A percentile compares a stretch with the other conserved stretches of the same genome.
These are phyloP conservation scores for Periconia macrospinosa DNA, from an alignment of 2,329 filamentous ascomycete species.

Conservation along the genomic window DNA sequence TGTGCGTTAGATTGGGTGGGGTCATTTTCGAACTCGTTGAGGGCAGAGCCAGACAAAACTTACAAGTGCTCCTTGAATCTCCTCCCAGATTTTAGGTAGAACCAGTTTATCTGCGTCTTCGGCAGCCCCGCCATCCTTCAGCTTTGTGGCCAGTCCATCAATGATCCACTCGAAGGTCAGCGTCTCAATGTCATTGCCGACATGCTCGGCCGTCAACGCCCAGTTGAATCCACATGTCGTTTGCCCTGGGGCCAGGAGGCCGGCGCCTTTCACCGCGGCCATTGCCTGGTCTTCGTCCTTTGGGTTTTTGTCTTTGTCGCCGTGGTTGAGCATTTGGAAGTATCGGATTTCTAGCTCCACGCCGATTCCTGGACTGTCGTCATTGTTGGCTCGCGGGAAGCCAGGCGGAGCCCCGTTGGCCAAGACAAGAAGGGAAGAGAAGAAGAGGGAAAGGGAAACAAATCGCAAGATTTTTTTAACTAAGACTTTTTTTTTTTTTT, in stretches of 20 bases:
- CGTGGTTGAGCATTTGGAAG: neutral
- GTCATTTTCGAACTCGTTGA: no score
- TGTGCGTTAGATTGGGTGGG: neutral
- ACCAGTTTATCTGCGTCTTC: neutral
- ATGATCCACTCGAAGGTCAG: conserved; percentile 4
- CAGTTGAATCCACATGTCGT: neutral
- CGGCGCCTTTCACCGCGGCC: neutral
- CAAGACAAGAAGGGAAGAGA: no score
- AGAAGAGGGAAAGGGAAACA: no score
- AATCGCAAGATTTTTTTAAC: no score
- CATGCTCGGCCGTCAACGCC: conserved; percentile 1
- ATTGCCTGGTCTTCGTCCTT: neutral
- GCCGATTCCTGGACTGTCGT: neutral
- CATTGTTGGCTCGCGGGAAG: no score
- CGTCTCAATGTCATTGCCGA: neutral
- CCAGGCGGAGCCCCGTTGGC: no score
- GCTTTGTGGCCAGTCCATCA: neutral
- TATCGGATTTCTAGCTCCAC: conserved; percentile 1
- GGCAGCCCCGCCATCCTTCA: neutral
- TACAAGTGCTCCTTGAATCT: neutral
- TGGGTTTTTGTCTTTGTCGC: neutral
- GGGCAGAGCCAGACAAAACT: no score
- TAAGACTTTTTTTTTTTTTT: no score
- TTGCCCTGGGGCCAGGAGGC: neutral
- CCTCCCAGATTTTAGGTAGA: neutral